Conservation (phyloP, 257 asterid genomes). For the Coffea canephora region DNA sequence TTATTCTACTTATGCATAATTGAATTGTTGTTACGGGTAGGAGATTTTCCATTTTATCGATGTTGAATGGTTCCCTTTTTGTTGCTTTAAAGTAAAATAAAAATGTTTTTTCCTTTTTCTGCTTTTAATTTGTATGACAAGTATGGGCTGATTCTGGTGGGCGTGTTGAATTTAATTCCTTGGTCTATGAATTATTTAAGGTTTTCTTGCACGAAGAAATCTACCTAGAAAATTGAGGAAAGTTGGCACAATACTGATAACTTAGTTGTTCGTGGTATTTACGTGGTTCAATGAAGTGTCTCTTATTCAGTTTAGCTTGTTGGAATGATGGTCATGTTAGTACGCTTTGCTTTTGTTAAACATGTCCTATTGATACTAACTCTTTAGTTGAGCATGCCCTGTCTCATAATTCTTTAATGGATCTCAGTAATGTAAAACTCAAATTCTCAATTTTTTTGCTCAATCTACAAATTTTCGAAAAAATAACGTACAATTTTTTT, state of each 20-base stretch:
- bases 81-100: not conserved
- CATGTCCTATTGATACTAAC: not conserved
- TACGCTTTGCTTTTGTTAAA: no score
- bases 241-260: not conserved
- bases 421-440: not conserved
- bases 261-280: not conserved
- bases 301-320: constrained; percentile 1
- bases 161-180: not conserved
- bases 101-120: not conserved
- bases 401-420: not conserved
- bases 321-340: not conserved
- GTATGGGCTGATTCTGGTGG: not conserved
- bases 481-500: not conserved
- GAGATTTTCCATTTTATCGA: not conserved
- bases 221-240: not conserved
- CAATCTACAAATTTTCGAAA: not conserved
- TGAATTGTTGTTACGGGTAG: not conserved
- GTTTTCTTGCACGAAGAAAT: not conserved
- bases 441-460: not conserved
- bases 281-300: not conserved
- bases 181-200: not conserved
- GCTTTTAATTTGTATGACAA: not conserved
- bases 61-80: not conserved
- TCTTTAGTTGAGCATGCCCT: not conserved
- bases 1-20: not conserved